phyloP scores from a whole-genome alignment of 805 yeast species.

The Hanseniaspora guilliermondii region DNA sequence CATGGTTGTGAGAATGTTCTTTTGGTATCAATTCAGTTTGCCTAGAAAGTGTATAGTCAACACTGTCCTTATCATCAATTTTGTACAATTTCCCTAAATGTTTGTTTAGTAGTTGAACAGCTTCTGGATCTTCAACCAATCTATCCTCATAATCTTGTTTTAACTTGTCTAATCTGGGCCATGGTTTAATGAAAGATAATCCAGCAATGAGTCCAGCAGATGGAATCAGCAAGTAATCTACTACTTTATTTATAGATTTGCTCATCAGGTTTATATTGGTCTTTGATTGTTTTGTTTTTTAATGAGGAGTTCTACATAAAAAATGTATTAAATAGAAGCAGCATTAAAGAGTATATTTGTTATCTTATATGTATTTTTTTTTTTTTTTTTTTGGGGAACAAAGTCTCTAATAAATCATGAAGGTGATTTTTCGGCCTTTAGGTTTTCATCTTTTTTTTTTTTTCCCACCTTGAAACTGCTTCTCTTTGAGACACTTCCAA shows the following conservation, averaged over 20 bases:
- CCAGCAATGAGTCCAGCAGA: constrained; percentile 25
- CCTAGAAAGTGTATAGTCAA: background rate
- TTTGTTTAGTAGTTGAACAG: background rate
- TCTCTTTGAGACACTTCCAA: too few relatives aligned
- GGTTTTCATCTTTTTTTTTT: too few relatives aligned
- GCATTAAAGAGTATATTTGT: too few relatives aligned
- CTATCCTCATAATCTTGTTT: constrained; percentile 6
- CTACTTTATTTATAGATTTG: background rate
- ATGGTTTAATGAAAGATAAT: constrained; percentile 23
- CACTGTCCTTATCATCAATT: background rate
- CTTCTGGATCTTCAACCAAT: background rate
- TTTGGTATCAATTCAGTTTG: constrained; percentile 9
- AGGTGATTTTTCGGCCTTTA: too few relatives aligned
- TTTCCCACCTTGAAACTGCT: too few relatives aligned
- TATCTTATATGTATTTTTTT: too few relatives aligned
- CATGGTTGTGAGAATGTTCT: constrained; percentile 50
- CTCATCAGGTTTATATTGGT: too few relatives aligned
- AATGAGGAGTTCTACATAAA: too few relatives aligned
- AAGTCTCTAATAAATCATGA: too few relatives aligned
- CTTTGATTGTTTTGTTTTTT: background rate
- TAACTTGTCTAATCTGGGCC: constrained; percentile 24
- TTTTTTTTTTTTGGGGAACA: too few relatives aligned
- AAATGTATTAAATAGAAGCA: too few relatives aligned
- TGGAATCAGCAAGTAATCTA: constrained; percentile 17
- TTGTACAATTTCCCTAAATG: background rate